phyloP scores from a whole-genome alignment of 2,329 filamentous ascomycete species.

The Fusarium subtropicale region DNA sequence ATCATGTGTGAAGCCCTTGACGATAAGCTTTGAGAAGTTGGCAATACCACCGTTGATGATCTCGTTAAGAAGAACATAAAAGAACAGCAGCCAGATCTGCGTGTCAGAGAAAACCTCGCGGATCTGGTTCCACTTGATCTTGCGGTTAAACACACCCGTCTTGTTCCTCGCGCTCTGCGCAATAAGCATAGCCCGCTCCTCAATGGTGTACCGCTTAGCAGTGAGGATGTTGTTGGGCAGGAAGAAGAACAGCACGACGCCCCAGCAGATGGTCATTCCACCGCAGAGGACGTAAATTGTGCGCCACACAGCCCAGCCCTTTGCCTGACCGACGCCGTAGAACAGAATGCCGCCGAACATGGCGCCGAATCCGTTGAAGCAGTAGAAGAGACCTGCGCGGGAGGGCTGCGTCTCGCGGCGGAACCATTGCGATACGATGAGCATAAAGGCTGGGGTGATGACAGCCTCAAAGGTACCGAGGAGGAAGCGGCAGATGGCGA shows the following conservation, averaged over 20 bases:
- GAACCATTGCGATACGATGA: slow-evolving; percentile 65
- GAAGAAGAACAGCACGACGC: slow-evolving; percentile 55
- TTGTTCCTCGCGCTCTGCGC: slow-evolving; percentile 68
- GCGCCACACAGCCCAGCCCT: slow-evolving; percentile 59
- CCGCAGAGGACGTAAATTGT: slow-evolving; percentile 67
- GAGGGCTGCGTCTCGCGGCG: slow-evolving; percentile 59
- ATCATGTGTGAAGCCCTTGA: slow-evolving; percentile 59
- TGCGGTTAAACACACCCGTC: slow-evolving; percentile 61
- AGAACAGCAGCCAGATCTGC: slow-evolving; percentile 63
- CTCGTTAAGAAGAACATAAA: slow-evolving; percentile 68
- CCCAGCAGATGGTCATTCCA: slow-evolving; percentile 61
- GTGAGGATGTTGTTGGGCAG: slow-evolving; percentile 62
- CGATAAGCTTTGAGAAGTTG: slow-evolving; percentile 66
- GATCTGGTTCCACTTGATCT: slow-evolving; percentile 63
- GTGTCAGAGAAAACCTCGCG: slow-evolving; percentile 61
- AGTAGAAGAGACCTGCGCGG: slow-evolving; percentile 56
- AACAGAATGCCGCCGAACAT: slow-evolving; percentile 61
- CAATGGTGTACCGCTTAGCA: slow-evolving; percentile 42
- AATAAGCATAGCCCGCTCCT: slow-evolving; percentile 62
- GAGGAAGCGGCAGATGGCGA: slow-evolving; percentile 60
- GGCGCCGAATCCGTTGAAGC: slow-evolving; percentile 59
- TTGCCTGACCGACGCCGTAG: slow-evolving; percentile 65
- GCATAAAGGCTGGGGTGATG: slow-evolving; percentile 63
- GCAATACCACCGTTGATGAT: slow-evolving; percentile 65
- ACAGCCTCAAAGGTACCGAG: slow-evolving; percentile 62